Conservation (phyloP, 2,329 filamentous ascomycete genomes). For the Diplodia intermedia region DNA sequence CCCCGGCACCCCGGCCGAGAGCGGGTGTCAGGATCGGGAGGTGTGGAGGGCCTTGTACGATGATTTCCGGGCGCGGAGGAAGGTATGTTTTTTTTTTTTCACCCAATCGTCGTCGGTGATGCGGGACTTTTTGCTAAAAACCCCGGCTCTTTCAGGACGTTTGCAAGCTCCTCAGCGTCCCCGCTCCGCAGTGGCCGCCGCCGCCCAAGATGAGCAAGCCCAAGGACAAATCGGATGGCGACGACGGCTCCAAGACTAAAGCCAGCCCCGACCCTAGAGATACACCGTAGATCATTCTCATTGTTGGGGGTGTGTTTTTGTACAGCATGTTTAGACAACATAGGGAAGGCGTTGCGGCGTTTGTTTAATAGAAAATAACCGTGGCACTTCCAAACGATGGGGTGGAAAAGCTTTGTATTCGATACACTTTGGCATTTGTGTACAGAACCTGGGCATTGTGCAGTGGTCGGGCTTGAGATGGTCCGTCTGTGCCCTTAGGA, state of each 20-base stretch:
- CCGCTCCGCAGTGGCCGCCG: slow-evolving; percentile 47
- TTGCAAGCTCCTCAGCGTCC: slow-evolving; percentile 49
- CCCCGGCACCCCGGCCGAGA: slow-evolving; percentile 40
- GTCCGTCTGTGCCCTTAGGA: too few species aligned
- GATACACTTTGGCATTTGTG: neutral
- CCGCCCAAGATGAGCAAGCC: slow-evolving; percentile 27
- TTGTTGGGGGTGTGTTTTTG: too few species aligned
- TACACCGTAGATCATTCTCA: slow-evolving; percentile 2
- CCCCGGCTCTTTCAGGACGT: slow-evolving; percentile 38
- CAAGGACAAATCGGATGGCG: neutral
- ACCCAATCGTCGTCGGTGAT: too few species aligned
- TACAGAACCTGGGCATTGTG: neutral
- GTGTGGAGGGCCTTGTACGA: slow-evolving; percentile 56
- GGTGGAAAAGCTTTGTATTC: neutral
- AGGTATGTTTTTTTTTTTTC: slow-evolving; percentile 27
- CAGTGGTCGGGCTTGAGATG: too few species aligned
- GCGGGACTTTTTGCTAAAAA: neutral
- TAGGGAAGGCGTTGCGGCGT: neutral
- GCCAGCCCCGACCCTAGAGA: neutral
- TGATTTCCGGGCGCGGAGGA: slow-evolving; percentile 52
- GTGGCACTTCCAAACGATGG: neutral
- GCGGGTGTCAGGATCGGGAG: slow-evolving; percentile 47
- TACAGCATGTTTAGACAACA: neutral
- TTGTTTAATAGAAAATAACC: neutral
- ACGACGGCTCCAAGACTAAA: slow-evolving; percentile 1